phyloP scores from a whole-genome alignment of 129 eudicot species.

The Saussurea involucrata region DNA sequence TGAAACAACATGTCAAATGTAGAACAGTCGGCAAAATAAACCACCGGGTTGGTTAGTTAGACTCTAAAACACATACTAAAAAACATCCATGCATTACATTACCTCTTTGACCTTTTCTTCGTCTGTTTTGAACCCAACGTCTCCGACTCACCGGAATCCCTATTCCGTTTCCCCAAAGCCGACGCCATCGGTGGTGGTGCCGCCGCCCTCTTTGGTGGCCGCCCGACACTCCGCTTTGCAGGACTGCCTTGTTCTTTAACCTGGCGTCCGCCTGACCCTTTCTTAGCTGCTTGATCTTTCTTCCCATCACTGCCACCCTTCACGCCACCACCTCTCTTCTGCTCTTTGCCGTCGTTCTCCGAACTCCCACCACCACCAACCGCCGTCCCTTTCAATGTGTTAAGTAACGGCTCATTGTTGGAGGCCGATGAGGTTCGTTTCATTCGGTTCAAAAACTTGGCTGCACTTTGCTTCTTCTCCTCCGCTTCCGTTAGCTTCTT shows the following conservation, averaged over 20 bases:
- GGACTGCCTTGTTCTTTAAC: constrained; percentile 48
- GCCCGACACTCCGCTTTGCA: constrained; percentile 46
- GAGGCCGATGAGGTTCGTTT: constrained; percentile 34
- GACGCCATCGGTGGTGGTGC: constrained; percentile 36
- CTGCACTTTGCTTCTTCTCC: constrained; percentile 55
- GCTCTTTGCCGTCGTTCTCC: constrained; percentile 29
- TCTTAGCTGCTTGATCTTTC: constrained; percentile 37
- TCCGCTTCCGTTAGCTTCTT: constrained; percentile 36
- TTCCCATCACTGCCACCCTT: constrained; percentile 35
- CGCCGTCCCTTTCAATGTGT: constrained; percentile 38
- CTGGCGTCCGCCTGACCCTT: constrained; percentile 28
- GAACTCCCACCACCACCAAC: constrained; percentile 23
- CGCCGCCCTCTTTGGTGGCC: constrained; percentile 73
- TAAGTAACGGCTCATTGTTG: constrained; percentile 32
- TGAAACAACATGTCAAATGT: constrained; percentile 8
- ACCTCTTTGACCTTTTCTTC: constrained; percentile 61
- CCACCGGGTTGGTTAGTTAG: constrained; percentile 28
- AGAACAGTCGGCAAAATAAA: constrained; percentile 10
- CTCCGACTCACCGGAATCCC: constrained; percentile 39
- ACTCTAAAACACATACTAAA: constrained; percentile 24
- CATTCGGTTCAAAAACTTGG: constrained; percentile 50
- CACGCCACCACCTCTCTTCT: constrained; percentile 31
- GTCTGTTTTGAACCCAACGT: constrained; percentile 44
- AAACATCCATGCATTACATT: constrained; percentile 14
- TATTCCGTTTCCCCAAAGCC: constrained; percentile 42